phyloP scores from a whole-genome alignment of 305 asterid genomes.

The Fraxinus velutina region DNA sequence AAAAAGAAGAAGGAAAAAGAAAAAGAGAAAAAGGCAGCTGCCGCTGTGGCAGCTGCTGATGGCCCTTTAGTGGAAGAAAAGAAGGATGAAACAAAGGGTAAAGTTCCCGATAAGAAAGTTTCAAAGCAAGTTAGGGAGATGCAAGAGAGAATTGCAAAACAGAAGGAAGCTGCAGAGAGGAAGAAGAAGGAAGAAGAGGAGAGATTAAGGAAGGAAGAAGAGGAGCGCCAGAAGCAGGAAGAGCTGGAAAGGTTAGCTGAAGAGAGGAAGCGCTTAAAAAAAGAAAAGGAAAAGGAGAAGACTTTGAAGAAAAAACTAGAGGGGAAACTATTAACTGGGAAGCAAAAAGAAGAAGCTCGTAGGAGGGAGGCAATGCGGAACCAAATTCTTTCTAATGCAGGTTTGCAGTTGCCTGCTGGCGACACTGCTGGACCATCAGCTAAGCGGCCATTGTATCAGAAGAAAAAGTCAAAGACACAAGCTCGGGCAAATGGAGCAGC shows the following conservation, averaged over 20 bases:
- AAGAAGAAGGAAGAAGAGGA: conserved; percentile 82
- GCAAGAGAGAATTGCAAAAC: conserved; percentile 79
- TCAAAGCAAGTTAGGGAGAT: conserved; percentile 84
- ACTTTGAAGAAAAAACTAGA: conserved; percentile 76
- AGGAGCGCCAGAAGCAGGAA: conserved; percentile 67
- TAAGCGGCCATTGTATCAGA: conserved; percentile 71
- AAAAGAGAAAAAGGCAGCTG: conserved; percentile 64
- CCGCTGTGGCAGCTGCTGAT: conserved; percentile 9
- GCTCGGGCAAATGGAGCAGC: conserved; percentile 63
- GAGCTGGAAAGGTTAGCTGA: conserved; percentile 70
- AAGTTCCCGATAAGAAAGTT: conserved; percentile 59
- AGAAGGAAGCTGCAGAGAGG: conserved; percentile 77
- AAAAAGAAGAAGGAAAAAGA: conserved; percentile 90
- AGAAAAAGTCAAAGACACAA: conserved; percentile 71
- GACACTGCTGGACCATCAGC: conserved; percentile 51
- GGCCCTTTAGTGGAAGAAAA: conserved; percentile 55
- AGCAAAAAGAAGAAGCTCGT: conserved; percentile 92
- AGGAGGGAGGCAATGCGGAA: conserved; percentile 83
- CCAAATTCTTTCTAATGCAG: conserved; percentile 69
- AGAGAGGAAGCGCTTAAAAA: conserved; percentile 86
- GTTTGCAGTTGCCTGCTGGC: conserved; percentile 41
- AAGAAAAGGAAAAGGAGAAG: conserved; percentile 88
- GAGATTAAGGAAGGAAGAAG: conserved; percentile 80
- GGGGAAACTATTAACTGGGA: conserved; percentile 77
- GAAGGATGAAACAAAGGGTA: conserved; percentile 50